Evolutionary conservation across 2,329 filamentous ascomycete genomes (phyloP), one percentile per base, ranked within the genome.

Genomic region (Didymellaceae sp.): DNA sequence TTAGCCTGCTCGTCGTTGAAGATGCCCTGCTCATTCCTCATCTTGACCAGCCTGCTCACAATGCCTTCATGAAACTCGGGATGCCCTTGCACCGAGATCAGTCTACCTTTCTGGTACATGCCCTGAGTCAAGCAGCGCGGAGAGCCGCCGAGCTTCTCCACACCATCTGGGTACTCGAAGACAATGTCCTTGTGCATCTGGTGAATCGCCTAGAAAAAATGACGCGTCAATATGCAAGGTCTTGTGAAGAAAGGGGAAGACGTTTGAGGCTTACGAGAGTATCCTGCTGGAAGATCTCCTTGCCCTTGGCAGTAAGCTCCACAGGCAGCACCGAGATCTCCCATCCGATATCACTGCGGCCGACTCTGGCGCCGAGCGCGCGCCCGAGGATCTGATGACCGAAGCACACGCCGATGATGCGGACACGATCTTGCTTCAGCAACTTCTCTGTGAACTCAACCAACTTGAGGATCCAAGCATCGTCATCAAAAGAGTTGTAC

Each of bases 161-260:
- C 82, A 45, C 80, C 83, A 5, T 78, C 65, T 0, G 90, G 90
- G 45, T 85, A 84, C 17, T 79, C 74, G 60, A 80, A 82, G 5
- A 93, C 87, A 28, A 88, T 82, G 68, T 97, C 90, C 57, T 86
- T 84, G 73, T 96, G 91, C 89, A 95, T 93, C 73, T 96, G 90
- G 70, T 92, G 87, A 54, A 95, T 82, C 18, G 80, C 80, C 86
- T 89, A 61, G 11, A 17, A 6, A n/a, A n/a, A n/a, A n/a, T n/a
- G 5, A 3, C 11, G n/a, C 11, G 17, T 37, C 24, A 20, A 7
- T 6, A 2, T 20, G 18, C 13, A 16, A n/a, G 6, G 34, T 13
- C 11, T 8, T 13, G n/a, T 10, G 31, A 33, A 5, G 13, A 5
- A n/a, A 14, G n/a, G 4, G 20, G 2, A 16, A 16, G 9, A 16